phyloP scores from a whole-genome alignment of 2,329 filamentous ascomycete genomes.

The Parascedosporium putredinis region DNA sequence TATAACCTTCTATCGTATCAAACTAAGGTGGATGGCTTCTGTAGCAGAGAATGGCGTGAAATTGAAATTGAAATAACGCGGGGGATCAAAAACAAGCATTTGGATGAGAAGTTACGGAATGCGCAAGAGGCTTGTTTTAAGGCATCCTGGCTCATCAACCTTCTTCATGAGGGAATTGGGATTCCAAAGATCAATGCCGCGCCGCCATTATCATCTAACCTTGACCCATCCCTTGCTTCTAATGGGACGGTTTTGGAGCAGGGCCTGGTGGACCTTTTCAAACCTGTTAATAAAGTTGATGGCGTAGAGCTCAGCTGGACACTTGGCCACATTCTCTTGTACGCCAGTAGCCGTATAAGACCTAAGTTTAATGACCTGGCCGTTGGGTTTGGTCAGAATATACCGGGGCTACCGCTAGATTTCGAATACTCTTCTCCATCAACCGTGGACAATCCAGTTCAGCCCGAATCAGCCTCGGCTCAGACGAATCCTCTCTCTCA shows the following conservation, averaged over 20 bases:
- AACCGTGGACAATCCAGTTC: constrained; percentile 9
- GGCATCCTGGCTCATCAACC: constrained; percentile 93
- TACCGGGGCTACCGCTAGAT: constrained; percentile 54
- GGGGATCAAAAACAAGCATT: constrained; percentile 65
- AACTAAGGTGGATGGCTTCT: constrained; percentile 73
- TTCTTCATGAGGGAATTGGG: constrained; percentile 91
- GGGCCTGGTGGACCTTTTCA: constrained; percentile 78
- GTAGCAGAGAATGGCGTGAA: constrained; percentile 67
- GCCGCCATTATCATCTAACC: too few species aligned
- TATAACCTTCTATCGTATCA: constrained; percentile 92
- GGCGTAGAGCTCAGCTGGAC: constrained; percentile 95
- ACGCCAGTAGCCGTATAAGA: constrained; percentile 80
- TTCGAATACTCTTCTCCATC: constrained; percentile 67
- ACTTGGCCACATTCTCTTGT: constrained; percentile 89
- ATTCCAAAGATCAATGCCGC: constrained; percentile 79
- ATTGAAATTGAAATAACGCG: constrained; percentile 57
- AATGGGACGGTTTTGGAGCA: too few species aligned
- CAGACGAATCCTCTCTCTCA: not conserved
- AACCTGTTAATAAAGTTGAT: constrained; percentile 85
- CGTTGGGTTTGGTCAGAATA: constrained; percentile 88
- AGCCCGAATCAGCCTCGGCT: not conserved
- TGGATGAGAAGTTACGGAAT: constrained; percentile 65
- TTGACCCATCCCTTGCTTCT: too few species aligned
- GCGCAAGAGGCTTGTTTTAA: constrained; percentile 93
- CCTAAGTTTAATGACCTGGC: constrained; percentile 50